These are phyloP conservation scores for Cordyceps militaris DNA, from an alignment of 2,329 filamentous ascomycete species.

Conservation along the genomic window DNA sequence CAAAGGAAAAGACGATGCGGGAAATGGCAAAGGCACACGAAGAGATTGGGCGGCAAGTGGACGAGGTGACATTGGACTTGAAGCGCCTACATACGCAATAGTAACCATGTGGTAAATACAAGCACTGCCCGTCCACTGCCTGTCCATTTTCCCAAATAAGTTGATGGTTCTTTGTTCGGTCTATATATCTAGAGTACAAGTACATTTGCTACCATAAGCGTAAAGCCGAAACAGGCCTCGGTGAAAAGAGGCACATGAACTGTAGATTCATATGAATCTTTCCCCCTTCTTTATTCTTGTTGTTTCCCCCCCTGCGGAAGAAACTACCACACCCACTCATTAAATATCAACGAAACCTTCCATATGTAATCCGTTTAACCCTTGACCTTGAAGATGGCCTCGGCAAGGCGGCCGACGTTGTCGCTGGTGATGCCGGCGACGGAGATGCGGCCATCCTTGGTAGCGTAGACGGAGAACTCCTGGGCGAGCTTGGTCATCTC, in stretches of 20 bases:
- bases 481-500: conserved; percentile 89
- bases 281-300: not conserved
- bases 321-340: not conserved
- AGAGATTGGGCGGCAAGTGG: conserved; percentile 43
- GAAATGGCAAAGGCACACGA: conserved; percentile 46
- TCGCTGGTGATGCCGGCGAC: conserved; percentile 75
- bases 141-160: not conserved
- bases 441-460: conserved; percentile 82
- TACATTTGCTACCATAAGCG: conserved; percentile 14
- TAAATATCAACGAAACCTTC: not conserved
- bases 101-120: not conserved
- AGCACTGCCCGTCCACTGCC: too few relatives aligned
- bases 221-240: not conserved
- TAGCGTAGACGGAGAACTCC: conserved; percentile 96
- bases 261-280: not conserved
- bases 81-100: conserved; percentile 23
- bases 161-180: not conserved
- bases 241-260: not conserved
- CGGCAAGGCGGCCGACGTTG: conserved; percentile 73
- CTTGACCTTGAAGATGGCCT: conserved; percentile 80
- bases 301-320: not conserved
- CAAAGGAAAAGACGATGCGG: conserved; percentile 43
- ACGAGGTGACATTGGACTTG: conserved; percentile 44
- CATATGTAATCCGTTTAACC: conserved; percentile 39
- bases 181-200: conserved; percentile 14